Base-by-base conservation (phyloP, 768 basidiomycete genomes). In the Lepiota venenata region DNA sequence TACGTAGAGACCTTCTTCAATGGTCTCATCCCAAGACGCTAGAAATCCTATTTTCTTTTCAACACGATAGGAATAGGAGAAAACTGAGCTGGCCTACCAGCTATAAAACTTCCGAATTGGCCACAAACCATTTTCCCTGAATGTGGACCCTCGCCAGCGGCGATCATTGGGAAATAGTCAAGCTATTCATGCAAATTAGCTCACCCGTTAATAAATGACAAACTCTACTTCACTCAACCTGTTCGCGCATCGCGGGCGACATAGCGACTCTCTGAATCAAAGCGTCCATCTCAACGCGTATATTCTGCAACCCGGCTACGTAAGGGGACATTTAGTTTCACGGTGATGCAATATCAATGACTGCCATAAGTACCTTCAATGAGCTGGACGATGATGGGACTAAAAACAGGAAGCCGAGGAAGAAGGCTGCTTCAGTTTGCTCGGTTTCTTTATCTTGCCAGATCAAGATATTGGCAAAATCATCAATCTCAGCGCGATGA, bases 51-150 rank as follows among this genome's bases (percentile, higher is more conserved):
- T 9, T 2, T 18, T 20, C 22, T 18, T 12, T 14, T 38, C n/a
- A 56, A 43, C 11, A 20, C 10, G 4, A 7, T 18, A 38, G 18
- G 2, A 11, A 10, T 25, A 25, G 5, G 7, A 18, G 11, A 11
- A 21, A 38, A 37, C 8, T 4, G 5, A 8, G 38, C 15, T n/a
- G 22, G 21, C 46, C 35, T 35, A 57, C 59, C 67, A 43, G 63
- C 64, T 46, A 68, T 65, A 45, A 67, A 68, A 32, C 64, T 64
- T 15, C 66, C 66, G 49, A 68, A 68, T 40, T 68, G 66, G 6
- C 66, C 66, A 40, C 63, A 61, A 5, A 67, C 61, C 66, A 66
- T 66, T 50, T 64, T 64, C 2, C 66, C 66, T 32, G 58, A 58
- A 44, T 67, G 60, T 37, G 56, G 59, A 21, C 66, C 66, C 14